Evolutionary conservation across 768 basidiomycete species (phyloP), one percentile per base, ranked within the genome.

Genomic region (Podaxis sp.): DNA sequence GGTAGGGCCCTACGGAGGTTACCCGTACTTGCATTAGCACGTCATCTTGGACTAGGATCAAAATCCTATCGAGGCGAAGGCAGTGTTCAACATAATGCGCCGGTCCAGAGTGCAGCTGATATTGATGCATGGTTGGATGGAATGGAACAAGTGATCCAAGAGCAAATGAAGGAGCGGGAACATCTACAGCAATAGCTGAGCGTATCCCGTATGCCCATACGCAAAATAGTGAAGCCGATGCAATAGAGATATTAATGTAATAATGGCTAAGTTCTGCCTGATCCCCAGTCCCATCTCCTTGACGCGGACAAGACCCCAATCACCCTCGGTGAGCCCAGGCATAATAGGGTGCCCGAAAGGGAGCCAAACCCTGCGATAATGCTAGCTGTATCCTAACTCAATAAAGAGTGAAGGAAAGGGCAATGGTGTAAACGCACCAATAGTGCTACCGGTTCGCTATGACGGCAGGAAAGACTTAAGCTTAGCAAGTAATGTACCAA

Each of bases 11-110:
- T 99, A 11, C 86, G 97, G 11, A 86, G 95, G 5, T 79, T 99
- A n/a, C 97, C 97, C 2, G 93, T 98, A 50, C 83, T 98, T 18
- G 93, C 95, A 1, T 85, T 97, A 50, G 93, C 96, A 3, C 81
- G 85, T 6, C 88, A 93, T 69, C 87, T 98, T 53, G 83, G 87
- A 28, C 73, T 79, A 14, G 81, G 83, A 50, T 76, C 25, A 42
- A 52, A 47, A 28, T 62, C 40, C 48, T 55, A 28, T 38, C 42
- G 14, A 2, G 14, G 40, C 5, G 40, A 32, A 9, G 14, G n/a
- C 18, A 35, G 14, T 18, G 37, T 21, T 23, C 47, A 50, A 25
- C 42, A 35, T n/a, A 18, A 23, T 42, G 37, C 13, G 7, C 32
- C 27, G n/a, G 36, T 27, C 23, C 48, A 50, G 23, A 67, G 65